Evolutionary conservation across 2,329 filamentous ascomycete genomes (phyloP).

Genomic region (Fusarium luffae): DNA sequence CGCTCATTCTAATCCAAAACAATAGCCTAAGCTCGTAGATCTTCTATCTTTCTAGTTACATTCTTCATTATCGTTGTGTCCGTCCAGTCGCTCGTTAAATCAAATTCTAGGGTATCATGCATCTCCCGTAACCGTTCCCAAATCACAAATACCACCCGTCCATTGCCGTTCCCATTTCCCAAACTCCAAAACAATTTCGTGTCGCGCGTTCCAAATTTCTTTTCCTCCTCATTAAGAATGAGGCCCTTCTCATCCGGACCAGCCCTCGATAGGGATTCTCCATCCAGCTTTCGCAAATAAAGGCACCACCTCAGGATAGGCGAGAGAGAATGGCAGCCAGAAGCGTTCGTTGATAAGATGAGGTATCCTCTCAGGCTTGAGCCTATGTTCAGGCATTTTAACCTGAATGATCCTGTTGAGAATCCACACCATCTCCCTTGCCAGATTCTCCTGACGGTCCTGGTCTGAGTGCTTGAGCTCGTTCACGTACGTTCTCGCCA

Average conservation of each 20-base stretch:
- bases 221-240: neutral
- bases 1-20: neutral
- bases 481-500: conserved; percentile 50
- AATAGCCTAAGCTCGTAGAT: neutral
- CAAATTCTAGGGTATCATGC: conserved; percentile 33
- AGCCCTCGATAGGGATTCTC: conserved; percentile 29
- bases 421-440: conserved; percentile 51
- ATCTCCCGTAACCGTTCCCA: conserved; percentile 16
- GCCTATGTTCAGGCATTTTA: conserved; percentile 30
- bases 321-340: conserved; percentile 49
- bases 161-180: neutral
- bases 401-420: conserved; percentile 47
- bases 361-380: conserved; percentile 31
- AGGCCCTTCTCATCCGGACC: neutral
- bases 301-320: conserved; percentile 43
- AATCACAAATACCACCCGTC: neutral
- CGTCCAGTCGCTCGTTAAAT: neutral
- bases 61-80: neutral
- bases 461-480: conserved; percentile 33
- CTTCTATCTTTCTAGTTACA: neutral
- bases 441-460: conserved; percentile 37
- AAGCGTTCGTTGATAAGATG: conserved; percentile 44
- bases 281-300: conserved; percentile 49
- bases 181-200: conserved; percentile 24
- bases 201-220: neutral